phyloP scores from a whole-genome alignment of 495 filamentous ascomycete genomes.

The Monascus purpureus region DNA sequence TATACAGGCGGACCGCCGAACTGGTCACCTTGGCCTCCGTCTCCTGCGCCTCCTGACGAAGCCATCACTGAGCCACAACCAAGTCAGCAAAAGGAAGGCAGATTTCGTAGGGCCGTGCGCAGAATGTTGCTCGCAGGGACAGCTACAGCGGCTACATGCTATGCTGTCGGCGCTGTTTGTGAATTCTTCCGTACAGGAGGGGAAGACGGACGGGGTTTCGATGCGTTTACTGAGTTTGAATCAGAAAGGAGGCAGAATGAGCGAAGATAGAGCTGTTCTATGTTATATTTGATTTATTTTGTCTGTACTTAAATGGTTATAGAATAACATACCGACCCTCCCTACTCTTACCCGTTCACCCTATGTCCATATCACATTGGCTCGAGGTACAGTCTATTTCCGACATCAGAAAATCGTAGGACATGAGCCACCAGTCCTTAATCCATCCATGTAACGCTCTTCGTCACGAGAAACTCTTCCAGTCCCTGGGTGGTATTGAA shows the following conservation, averaged over 20 bases:
- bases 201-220: conserved; percentile 36
- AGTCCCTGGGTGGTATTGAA: conserved; percentile 42
- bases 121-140: conserved; percentile 41
- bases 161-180: conserved; percentile 52
- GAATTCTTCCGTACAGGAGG: conserved; percentile 54
- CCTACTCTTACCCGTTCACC: no score
- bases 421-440: conserved; percentile 2
- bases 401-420: no score
- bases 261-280: not conserved
- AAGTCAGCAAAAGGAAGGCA: conserved; percentile 10
- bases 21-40: conserved; percentile 13
- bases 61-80: not conserved
- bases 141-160: conserved; percentile 47
- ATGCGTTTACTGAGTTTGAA: conserved; percentile 35
- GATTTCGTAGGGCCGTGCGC: conserved; percentile 24
- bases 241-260: conserved; percentile 22
- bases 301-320: no score
- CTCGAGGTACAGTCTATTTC: no score
- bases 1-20: conserved; percentile 32
- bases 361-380: no score
- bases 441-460: conserved; percentile 65
- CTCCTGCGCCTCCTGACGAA: conserved; percentile 2
- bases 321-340: no score
- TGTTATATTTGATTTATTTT: not conserved
- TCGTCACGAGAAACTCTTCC: conserved; percentile 67